phyloP scores from a whole-genome alignment of 2,329 filamentous ascomycete genomes.

The Stemphylium beticola region DNA sequence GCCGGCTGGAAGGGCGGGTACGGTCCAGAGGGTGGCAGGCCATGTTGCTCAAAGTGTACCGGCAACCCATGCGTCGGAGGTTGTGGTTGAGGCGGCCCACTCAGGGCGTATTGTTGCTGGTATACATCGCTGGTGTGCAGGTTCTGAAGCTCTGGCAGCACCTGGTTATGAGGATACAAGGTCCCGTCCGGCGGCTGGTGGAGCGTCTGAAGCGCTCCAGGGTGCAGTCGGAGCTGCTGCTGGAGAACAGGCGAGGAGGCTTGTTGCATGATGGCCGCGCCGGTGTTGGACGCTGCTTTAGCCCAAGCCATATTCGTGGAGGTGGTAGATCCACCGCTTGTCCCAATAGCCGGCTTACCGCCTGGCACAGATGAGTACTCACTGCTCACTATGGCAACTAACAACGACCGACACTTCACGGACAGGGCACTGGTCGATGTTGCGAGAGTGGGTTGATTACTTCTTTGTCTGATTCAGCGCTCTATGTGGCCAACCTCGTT shows the following conservation, averaged over 20 bases:
- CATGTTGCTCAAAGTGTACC: conserved; percentile 47
- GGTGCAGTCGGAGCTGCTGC: conserved; percentile 33
- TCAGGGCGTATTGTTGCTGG: conserved; percentile 27
- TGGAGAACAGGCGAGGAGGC: conserved; percentile 26
- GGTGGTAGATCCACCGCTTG: conserved; percentile 8
- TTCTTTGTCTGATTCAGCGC: conserved; percentile 38
- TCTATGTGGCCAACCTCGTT: conserved; percentile 25
- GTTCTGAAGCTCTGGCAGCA: conserved; percentile 48
- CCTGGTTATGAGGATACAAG: conserved; percentile 25
- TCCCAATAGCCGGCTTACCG: conserved; percentile 4
- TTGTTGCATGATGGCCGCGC: conserved; percentile 33
- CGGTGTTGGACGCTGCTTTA: conserved; percentile 35
- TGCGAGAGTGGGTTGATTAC: conserved; percentile 23
- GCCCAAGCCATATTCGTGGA: conserved; percentile 14
- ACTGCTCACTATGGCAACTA: background rate
- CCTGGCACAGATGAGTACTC: background rate
- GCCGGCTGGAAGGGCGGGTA: conserved; percentile 31
- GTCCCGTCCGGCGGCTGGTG: conserved; percentile 38
- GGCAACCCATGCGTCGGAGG: conserved; percentile 24
- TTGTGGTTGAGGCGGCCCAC: conserved; percentile 27
- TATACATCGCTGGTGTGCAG: conserved; percentile 46
- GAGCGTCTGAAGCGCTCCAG: conserved; percentile 34
- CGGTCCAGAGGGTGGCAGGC: conserved; percentile 27
- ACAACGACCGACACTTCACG: background rate
- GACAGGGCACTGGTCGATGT: conserved; percentile 11